Base-by-base conservation (phyloP, 495 filamentous ascomycete genomes). In the Penicillium malachiteum region DNA sequence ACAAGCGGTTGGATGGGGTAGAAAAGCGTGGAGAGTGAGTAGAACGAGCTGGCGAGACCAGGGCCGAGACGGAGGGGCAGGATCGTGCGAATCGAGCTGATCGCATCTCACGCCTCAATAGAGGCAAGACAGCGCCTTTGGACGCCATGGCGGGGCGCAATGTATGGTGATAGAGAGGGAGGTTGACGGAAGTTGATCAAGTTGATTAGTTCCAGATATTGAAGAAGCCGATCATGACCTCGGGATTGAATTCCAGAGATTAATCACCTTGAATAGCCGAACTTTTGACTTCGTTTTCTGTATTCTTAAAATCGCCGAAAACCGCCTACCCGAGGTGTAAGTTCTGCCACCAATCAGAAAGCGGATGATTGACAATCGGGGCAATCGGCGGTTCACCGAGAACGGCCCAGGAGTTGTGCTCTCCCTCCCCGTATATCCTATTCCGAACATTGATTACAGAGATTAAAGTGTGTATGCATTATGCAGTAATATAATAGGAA, bases 71-170 rank as follows among this genome's bases (percentile, higher is more conserved):
- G 42, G 72, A 66, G 34, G 69, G 56, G 46, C 46, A 60, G 46
- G 65, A 52, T 59, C 66, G 63, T 38, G 69, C 55, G 35, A 71
- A 52, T 33, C 67, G 67, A 14, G 64, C 50, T 26, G 60, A 58
- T 48, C 66, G 76, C 40, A 73, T 41, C 62, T 75, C 73, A 47
- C 72, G 73, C 69, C 73, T 76, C 69, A 78, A 46, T 50, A 77
- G 67, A 66, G 73, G 72, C 65, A 75, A 51, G 35, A 74, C 67
- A 47, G 70, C 68, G 53, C 67, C 57, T 68, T 68, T 77, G 10
- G 75, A 75, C 52, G 73, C 73, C 75, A 78, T 78, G 31, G 59
- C 45, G 59, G 46, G 45, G 42, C 18, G 34, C 34, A 37, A 37
- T 37, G 8, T 41, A 18, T 41, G 30, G 21, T 37, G 46, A 30